phyloP scores from a whole-genome alignment of 306 rosid genomes.

The Quercus engelmannii region DNA sequence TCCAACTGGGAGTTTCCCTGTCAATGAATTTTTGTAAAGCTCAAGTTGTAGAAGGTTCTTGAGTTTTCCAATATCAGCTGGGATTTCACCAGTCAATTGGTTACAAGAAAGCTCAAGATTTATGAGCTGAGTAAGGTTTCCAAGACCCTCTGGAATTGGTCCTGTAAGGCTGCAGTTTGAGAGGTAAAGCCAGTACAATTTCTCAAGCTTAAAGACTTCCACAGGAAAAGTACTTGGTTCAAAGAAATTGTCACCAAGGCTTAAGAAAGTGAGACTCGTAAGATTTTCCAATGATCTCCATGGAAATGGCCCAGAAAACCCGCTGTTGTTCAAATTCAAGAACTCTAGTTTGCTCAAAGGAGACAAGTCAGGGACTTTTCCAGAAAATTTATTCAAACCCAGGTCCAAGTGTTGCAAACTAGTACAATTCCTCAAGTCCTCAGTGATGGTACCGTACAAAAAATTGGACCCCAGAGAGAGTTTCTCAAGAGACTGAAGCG shows the following conservation, averaged over 20 bases:
- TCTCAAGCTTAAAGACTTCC: conserved; percentile 56
- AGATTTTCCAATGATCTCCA: conserved; percentile 77
- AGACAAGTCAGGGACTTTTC: conserved; percentile 66
- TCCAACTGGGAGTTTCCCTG: conserved; percentile 58
- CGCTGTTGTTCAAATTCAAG: conserved; percentile 54
- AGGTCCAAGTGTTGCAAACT: conserved; percentile 59
- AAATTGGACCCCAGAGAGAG: conserved; percentile 47
- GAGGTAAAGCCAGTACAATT: conserved; percentile 75
- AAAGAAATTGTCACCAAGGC: conserved; percentile 71
- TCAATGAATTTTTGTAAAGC: conserved; percentile 51
- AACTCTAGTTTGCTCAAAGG: conserved; percentile 33
- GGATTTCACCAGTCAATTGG: conserved; percentile 54
- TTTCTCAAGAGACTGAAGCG: conserved; percentile 45
- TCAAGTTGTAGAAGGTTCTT: conserved; percentile 56
- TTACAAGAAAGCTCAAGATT: conserved; percentile 72
- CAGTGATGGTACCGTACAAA: conserved; percentile 42
- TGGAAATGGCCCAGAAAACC: conserved; percentile 74
- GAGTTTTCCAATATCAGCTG: conserved; percentile 54
- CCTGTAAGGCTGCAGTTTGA: conserved; percentile 66
- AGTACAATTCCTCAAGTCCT: conserved; percentile 57
- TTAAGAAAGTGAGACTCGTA: conserved; percentile 46
- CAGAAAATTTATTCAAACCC: conserved; percentile 58
- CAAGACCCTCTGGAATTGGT: conserved; percentile 54
- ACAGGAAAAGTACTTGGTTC: conserved; percentile 43
- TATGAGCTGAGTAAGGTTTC: conserved; percentile 59